Evolutionary conservation across 108 stramenopile species (phyloP), one percentile per base, ranked within the genome.

Genomic region (Cyclotella sp.): DNA sequence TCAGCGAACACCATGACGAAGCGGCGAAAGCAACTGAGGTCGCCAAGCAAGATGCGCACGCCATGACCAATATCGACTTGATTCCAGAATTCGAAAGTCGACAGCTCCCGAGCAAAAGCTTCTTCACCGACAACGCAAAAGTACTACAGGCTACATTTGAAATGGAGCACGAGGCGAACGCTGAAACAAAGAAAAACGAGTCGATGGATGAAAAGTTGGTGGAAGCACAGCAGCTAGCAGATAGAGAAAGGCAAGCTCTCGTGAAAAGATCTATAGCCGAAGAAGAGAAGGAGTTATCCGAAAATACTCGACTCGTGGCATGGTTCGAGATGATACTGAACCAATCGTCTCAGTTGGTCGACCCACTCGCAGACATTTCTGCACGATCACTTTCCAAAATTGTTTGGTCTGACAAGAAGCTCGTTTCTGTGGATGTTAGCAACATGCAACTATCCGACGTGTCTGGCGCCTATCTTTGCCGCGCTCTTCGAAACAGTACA

Each of bases 401-500:
- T 14, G 51, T 80, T n/a, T 81, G 79, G 69, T 53, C 49, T 39
- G 71, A 68, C 52, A 34, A 22, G 14, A 43, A 22, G n/a, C 41
- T 76, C 15, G 51, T 63, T 7, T 60, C 70, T 22, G 52, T 84
- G 39, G 84, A 84, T 64, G 69, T 84, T 15, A 46, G 43, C 42
- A 75, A 78, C 46, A 76, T 76, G 67, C 24, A 40, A 27, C 61
- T 84, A n/a, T 67, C 73, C 18, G 83, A 84, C 42, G 61, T 30
- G 6, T 39, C 74, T 14, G 83, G 83, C 11, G 67, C 78, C 10
- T 78, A 65, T 30, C 51, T 83, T 13, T 22, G 47, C 47, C 72
- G 78, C 9, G 43, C 68, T 52, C 75, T 84, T 11, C 58, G 54
- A 24, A 68, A 62, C 18, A 82, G 77, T 62, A 30, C 40, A 1